These are phyloP conservation scores for Boletus huronensis DNA, from an alignment of 768 basidiomycete genomes.

Conservation along the genomic window DNA sequence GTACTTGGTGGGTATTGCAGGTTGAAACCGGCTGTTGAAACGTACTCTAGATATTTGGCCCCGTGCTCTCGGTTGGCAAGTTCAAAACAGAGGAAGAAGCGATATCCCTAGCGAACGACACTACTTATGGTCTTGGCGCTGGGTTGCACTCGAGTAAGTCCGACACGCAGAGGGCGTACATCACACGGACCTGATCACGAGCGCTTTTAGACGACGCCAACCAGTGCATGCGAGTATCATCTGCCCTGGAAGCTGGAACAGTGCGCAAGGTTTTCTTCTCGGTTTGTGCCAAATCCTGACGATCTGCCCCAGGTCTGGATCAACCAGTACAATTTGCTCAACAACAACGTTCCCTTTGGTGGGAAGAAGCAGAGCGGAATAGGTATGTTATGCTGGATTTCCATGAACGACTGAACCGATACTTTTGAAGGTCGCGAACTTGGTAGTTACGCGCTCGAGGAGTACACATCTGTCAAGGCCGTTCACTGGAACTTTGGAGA, in stretches of 20 bases:
- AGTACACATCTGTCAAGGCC: conserved; percentile 80
- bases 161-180: neutral
- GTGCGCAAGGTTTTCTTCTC: conserved; percentile 38
- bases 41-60: conserved; percentile 79
- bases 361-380: conserved; percentile 93
- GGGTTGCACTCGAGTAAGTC: conserved; percentile 81
- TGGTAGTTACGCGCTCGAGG: conserved; percentile 78
- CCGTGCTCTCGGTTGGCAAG: conserved; percentile 77
- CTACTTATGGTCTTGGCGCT: conserved; percentile 87
- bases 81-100: conserved; percentile 90
- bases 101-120: conserved; percentile 80
- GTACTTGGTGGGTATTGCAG: conserved; percentile 15
- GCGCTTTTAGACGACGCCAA: conserved; percentile 63
- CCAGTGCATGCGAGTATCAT: conserved; percentile 87
- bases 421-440: conserved; percentile 72
- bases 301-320: conserved; percentile 68
- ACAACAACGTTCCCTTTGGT: conserved; percentile 91
- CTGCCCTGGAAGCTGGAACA: conserved; percentile 84
- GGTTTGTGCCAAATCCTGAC: conserved; percentile 2
- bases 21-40: conserved; percentile 10
- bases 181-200: conserved; percentile 1
- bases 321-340: conserved; percentile 82
- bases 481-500: conserved; percentile 89
- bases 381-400: conserved; percentile 38
- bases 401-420: conserved; percentile 8